These are phyloP conservation scores for Tarenaya hassleriana DNA, from an alignment of 345 rosid species.

Conservation along the genomic window DNA sequence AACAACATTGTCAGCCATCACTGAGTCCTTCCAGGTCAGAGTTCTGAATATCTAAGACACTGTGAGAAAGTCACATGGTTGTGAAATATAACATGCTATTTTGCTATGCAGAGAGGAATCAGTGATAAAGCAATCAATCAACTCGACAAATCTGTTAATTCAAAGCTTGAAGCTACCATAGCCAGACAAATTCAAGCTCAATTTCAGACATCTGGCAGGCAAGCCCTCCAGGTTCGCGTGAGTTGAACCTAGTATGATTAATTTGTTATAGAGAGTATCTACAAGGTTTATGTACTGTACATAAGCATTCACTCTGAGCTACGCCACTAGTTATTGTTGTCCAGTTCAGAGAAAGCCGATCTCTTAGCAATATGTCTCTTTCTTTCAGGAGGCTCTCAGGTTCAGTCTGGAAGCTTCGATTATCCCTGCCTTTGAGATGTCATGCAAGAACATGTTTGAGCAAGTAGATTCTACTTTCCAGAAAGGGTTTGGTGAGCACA, in stretches of 20 bases:
- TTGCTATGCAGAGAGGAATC: slow-evolving; percentile 59
- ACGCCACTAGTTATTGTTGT: slow-evolving; percentile 1
- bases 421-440: slow-evolving; percentile 85
- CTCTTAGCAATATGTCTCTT: slow-evolving; percentile 13
- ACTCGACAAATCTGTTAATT: slow-evolving; percentile 71
- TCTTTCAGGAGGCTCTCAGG: slow-evolving; percentile 63
- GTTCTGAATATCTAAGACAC: slow-evolving; percentile 9
- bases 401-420: slow-evolving; percentile 61
- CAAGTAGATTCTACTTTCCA: slow-evolving; percentile 80
- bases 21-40: slow-evolving; percentile 84
- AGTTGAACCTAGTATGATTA: slow-evolving; percentile 9
- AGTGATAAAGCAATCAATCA: slow-evolving; percentile 88
- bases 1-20: slow-evolving; percentile 50
- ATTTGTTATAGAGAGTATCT: background rate
- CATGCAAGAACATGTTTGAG: slow-evolving; percentile 87
- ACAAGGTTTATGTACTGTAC: too few relatives aligned
- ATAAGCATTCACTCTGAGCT: too few relatives aligned
- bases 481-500: slow-evolving; percentile 74
- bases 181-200: slow-evolving; percentile 81
- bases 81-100: slow-evolving; percentile 15
- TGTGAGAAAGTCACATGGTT: slow-evolving; percentile 2
- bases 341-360: slow-evolving; percentile 14
- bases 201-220: slow-evolving; percentile 92
- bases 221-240: slow-evolving; percentile 72
- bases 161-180: slow-evolving; percentile 76